Evolutionary conservation across 768 basidiomycete species (phyloP), one percentile per base, ranked within the genome.

Genomic region (Tulasnella sp.): DNA sequence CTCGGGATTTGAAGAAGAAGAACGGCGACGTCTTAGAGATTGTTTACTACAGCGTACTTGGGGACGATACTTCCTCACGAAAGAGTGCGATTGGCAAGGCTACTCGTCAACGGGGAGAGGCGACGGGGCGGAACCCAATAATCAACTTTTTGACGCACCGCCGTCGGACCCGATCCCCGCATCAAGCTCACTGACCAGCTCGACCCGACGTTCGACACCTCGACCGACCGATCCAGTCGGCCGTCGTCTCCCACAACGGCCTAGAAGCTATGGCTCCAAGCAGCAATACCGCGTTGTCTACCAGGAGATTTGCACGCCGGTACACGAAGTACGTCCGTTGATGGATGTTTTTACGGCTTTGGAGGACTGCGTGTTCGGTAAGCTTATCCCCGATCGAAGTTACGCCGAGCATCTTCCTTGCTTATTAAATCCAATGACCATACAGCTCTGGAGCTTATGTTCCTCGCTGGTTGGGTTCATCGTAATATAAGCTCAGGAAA

Each of bases 391-490:
- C 62, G 62, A 37, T 64, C 9, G 6, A 7, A 7, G 9, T 8
- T 7, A 7, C n/a, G 59, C 59, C 7, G 7, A 8, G n/a, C 59
- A 62, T 9, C 7, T 37, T 17, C 12, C 36, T 64, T 19, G 22
- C 17, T 16, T 7, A 19, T 7, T 7, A 19, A 19, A 19, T 22
- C 7, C 17, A 22, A 16, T 2, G 14, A n/a, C 44, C 7, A 19
- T 47, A 8, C 35, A 67, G 66, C 40, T 26, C 37, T 67, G 35
- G 16, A 42, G 22, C 22, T 42, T 8, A 26, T 67, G 36, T 67
- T 67, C 22, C 35, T 67, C 6, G 66, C 66, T n/a, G 66, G 66
- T 12, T 67, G 66, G 66, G 36, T 67, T 29, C 66, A 67, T 67
- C 66, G 66, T 14, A 36, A 67, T 26, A 67, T 67, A 29, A 67